Evolutionary conservation across 345 rosid genomes (phyloP), one percentile per base, ranked within the genome.

Genomic region (Punica granatum): DNA sequence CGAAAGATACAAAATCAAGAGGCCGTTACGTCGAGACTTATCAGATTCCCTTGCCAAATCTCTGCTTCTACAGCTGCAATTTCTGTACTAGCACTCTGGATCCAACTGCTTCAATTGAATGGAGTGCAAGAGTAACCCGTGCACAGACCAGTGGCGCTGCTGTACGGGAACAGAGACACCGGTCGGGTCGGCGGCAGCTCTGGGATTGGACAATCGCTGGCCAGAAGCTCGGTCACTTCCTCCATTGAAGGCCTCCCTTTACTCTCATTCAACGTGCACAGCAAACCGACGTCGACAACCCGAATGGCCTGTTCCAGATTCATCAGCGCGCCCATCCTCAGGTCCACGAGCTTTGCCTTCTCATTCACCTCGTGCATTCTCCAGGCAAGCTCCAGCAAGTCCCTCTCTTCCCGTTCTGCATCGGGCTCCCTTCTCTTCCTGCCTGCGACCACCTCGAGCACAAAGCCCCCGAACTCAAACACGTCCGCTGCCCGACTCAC

Each of bases 391-490:
- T 81, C 82, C 66, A 81, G 67, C 77, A 84, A 66, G n/a, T 82
- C 84, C 71, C 48, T 76, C 71, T 31, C 81, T 43, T 76, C 83
- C 64, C n/a, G 13, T 13, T 60, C 35, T 44, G 39, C 49, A 41
- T 75, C 79, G 1, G 18, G 35, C 4, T 81, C 85, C 5, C 71
- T 18, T 62, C 81, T 75, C 18, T 66, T 70, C 60, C 89, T 79
- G 10, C 84, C 86, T 0, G 82, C 75, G 25, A 82, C 78, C 48
- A 82, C 83, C 71, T 82, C 89, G 65, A 82, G 32, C 18, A 73
- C 74, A 43, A 84, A 80, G 30, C 78, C 67, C 3, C 89, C 85
- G 2, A 85, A 85, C 41, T 80, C 76, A 32, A 85, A 85, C 56
- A 82, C 86, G 26, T 82, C 83, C 0, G 73, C 74, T n/a, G 72